These are phyloP conservation scores for Gryganskiella cystojenkinii DNA, from an alignment of 192 early-diverging fungal genomes.

Conservation along the genomic window DNA sequence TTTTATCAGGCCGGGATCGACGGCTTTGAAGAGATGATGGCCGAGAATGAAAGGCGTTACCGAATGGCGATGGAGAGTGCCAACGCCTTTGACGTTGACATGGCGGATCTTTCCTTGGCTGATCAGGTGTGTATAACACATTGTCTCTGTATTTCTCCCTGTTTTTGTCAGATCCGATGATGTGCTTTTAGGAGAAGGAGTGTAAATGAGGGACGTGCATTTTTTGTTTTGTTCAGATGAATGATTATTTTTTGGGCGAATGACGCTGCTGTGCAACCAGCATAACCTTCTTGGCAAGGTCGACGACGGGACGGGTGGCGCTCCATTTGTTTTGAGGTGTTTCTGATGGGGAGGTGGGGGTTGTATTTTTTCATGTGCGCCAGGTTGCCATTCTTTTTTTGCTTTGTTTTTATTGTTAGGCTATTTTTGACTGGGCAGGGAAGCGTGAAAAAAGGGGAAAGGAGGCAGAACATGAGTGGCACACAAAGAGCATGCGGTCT, in stretches of 20 bases:
- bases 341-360: too few species aligned
- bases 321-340: too few species aligned
- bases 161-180: neutral
- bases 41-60: conserved; percentile 54
- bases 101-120: conserved; percentile 54
- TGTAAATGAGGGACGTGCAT: neutral
- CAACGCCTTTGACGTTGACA: conserved; percentile 56
- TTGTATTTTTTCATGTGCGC: too few species aligned
- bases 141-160: neutral
- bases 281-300: too few species aligned
- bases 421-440: conserved; percentile 22
- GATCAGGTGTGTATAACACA: conserved; percentile 37
- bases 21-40: conserved; percentile 55
- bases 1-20: conserved; percentile 51
- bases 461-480: neutral
- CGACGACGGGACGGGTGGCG: too few species aligned
- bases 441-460: neutral
- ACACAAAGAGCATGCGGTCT: conserved; percentile 1
- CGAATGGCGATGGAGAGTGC: conserved; percentile 59
- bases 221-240: conserved; percentile 5
- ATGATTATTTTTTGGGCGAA: neutral
- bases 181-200: neutral
- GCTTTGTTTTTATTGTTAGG: neutral
- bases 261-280: neutral
- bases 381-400: neutral